phyloP scores from a whole-genome alignment of 2,329 filamentous ascomycete species.

The Colletotrichum zoysiae region DNA sequence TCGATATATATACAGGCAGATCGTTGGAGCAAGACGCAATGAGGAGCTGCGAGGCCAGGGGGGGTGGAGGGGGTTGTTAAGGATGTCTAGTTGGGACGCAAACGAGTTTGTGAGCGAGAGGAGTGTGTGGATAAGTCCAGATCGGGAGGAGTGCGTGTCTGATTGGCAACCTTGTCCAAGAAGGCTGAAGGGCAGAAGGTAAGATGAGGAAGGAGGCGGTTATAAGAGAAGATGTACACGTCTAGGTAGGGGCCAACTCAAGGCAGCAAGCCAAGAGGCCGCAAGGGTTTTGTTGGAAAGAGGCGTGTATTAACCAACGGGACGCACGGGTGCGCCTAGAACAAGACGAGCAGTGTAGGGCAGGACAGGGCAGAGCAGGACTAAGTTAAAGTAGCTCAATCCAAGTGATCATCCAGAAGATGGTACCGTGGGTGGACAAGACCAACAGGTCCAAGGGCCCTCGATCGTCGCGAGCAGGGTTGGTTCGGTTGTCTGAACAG shows the following conservation, averaged over 20 bases:
- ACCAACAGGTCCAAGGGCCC: conserved; percentile 10
- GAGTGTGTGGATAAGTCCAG: conserved; percentile 37
- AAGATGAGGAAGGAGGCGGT: conserved; percentile 29
- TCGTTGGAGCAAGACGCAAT: conserved; percentile 30
- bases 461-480: conserved; percentile 15
- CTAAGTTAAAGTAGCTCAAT: conserved; percentile 17
- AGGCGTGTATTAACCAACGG: conserved; percentile 7
- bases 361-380: not conserved
- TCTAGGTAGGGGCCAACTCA: conserved; percentile 7
- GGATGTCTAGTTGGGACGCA: conserved; percentile 26
- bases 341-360: conserved; percentile 1
- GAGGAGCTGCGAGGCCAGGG: conserved; percentile 13
- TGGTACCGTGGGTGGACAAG: conserved; percentile 17
- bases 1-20: conserved; percentile 38
- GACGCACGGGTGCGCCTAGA: conserved; percentile 9
- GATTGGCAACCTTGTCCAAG: conserved; percentile 36
- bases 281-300: conserved; percentile 17
- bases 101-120: conserved; percentile 30
- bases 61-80: not conserved
- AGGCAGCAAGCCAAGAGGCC: conserved; percentile 20
- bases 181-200: conserved; percentile 33
- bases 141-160: conserved; percentile 25
- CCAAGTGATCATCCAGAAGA: conserved; percentile 14
- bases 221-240: conserved; percentile 23
- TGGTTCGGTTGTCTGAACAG: not conserved